Conservation (phyloP, 2,329 filamentous ascomycete genomes). For the Cladosporium sp. region DNA sequence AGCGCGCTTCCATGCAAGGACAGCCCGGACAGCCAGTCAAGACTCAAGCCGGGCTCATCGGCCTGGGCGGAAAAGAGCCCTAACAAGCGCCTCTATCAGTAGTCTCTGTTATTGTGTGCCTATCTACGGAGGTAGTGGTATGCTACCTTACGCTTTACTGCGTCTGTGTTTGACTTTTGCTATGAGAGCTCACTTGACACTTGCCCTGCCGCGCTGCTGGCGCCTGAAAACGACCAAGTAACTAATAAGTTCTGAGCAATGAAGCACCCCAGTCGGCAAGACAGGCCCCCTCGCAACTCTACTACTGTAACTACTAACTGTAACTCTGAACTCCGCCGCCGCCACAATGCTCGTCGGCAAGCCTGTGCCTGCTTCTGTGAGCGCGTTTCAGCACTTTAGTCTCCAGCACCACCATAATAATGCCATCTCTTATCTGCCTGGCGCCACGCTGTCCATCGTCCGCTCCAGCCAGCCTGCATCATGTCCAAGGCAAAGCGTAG, state of each 20-base stretch:
- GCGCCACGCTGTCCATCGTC: background rate
- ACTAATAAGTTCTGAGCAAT: background rate
- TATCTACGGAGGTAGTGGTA: background rate
- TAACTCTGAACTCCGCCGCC: background rate
- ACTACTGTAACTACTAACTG: too few species aligned
- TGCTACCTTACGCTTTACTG: background rate
- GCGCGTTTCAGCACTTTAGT: background rate
- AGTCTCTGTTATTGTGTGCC: background rate
- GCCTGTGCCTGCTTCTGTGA: background rate
- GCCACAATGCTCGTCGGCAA: background rate
- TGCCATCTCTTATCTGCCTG: background rate
- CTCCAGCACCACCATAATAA: background rate
- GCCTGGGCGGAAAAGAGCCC: conserved; percentile 1
- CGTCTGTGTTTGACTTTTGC: background rate
- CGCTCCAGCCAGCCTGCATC: background rate
- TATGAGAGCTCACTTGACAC: background rate
- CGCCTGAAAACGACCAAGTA: background rate
- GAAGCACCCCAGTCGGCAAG: background rate
- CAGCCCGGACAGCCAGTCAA: background rate
- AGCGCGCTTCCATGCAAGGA: background rate
- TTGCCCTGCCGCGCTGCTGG: background rate
- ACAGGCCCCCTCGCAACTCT: background rate
- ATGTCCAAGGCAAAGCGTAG: background rate
- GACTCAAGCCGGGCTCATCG: background rate
- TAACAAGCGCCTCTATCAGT: background rate